phyloP scores from a whole-genome alignment of 2,329 filamentous ascomycete species.

The Cytospora piceae region DNA sequence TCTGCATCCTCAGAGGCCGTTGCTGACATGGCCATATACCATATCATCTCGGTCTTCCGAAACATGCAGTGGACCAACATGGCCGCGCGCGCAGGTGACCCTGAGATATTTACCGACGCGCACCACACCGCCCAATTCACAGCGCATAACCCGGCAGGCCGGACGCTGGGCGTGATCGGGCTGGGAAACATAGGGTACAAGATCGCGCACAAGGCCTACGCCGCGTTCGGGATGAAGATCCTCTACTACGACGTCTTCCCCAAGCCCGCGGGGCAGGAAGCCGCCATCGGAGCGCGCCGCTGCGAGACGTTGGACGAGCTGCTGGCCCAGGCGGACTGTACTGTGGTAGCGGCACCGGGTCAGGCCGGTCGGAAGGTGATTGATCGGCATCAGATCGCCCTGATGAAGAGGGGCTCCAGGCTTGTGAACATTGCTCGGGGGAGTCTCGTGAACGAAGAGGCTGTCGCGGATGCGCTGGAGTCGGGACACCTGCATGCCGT shows the following conservation, averaged over 20 bases:
- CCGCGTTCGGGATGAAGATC: constrained; percentile 61
- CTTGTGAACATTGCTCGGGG: constrained; percentile 62
- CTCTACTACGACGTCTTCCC: constrained; percentile 54
- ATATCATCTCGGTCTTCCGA: constrained; percentile 62
- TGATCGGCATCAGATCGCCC: constrained; percentile 43
- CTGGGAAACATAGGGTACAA: constrained; percentile 58
- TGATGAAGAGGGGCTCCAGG: constrained; percentile 55
- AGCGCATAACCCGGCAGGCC: constrained; percentile 59
- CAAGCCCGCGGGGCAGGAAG: constrained; percentile 46
- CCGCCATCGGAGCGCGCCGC: constrained; percentile 45
- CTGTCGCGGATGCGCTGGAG: constrained; percentile 51
- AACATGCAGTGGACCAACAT: constrained; percentile 58
- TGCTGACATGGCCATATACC: constrained; percentile 62
- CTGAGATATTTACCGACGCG: constrained; percentile 52
- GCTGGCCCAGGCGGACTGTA: constrained; percentile 51
- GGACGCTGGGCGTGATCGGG: constrained; percentile 61
- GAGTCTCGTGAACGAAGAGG: constrained; percentile 54
- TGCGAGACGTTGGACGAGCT: constrained; percentile 50
- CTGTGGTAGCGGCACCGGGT: constrained; percentile 55
- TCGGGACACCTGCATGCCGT: constrained; percentile 48
- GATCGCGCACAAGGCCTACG: constrained; percentile 59
- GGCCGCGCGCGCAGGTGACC: constrained; percentile 51
- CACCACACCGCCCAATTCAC: constrained; percentile 56
- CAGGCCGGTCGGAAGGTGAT: constrained; percentile 49
- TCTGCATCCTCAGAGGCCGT: constrained; percentile 64